These are phyloP conservation scores for Rosa lucieae DNA, from an alignment of 306 rosid species.

Conservation along the genomic window DNA sequence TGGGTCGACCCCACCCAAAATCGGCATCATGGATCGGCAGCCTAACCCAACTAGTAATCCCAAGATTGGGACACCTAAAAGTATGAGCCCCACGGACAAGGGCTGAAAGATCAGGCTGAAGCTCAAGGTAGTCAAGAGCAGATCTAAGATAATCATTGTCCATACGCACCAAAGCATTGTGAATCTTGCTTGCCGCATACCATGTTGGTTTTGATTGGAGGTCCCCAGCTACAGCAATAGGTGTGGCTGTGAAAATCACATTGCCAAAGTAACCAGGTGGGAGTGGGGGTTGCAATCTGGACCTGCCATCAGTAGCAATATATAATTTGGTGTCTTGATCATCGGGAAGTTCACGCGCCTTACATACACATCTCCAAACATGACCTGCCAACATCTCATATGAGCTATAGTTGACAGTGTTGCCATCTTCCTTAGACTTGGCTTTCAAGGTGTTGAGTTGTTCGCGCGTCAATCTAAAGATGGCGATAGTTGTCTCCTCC, in stretches of 20 bases:
- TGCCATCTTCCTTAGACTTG: conserved; percentile 67
- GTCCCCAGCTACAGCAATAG: conserved; percentile 62
- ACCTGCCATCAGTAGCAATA: conserved; percentile 85
- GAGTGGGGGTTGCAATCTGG: conserved; percentile 74
- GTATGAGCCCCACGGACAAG: conserved; percentile 82
- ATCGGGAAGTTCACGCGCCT: conserved; percentile 61
- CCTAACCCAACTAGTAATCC: conserved; percentile 90
- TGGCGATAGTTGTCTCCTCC: conserved; percentile 44
- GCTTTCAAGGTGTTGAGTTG: conserved; percentile 60
- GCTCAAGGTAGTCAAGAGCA: conserved; percentile 78
- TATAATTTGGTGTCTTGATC: conserved; percentile 78
- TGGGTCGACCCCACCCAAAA: conserved; percentile 96
- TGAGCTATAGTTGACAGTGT: conserved; percentile 61
- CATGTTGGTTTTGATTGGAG: conserved; percentile 71
- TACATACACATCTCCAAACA: conserved; percentile 69
- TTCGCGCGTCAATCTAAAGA: conserved; percentile 59
- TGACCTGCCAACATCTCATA: conserved; percentile 88
- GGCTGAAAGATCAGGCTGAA: conserved; percentile 79
- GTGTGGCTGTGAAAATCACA: conserved; percentile 83
- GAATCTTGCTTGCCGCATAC: conserved; percentile 79
- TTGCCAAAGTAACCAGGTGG: conserved; percentile 89
- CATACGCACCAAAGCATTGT: conserved; percentile 57
- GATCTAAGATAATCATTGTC: conserved; percentile 75
- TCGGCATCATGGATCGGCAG: conserved; percentile 93
- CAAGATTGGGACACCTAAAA: conserved; percentile 88